Base-by-base conservation (phyloP, 2,329 filamentous ascomycete species). In the Colletotrichum sp. region DNA sequence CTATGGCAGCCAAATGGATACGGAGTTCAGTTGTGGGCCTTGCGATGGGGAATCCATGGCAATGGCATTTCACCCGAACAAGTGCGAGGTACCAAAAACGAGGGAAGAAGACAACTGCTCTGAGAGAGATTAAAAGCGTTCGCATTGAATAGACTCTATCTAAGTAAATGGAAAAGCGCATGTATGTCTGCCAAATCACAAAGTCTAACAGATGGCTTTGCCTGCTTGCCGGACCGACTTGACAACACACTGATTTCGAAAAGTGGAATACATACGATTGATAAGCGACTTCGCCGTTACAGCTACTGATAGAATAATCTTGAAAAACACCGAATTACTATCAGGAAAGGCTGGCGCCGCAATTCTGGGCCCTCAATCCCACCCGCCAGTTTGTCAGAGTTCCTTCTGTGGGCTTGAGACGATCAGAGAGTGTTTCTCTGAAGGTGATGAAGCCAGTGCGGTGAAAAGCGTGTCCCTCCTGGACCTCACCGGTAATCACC, bases 51-150 rank as follows among this genome's bases (percentile, higher is more conserved):
- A 32, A 32, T 3, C 5, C 32, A 32, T 32, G 12, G 32, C 32
- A 13, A 6, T 32, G 32, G 32, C 32, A 32, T 5, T 13, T 34
- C 32, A 1, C 32, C 6, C 6, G 34, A 36, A 36, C 0, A 36
- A 36, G 34, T 36, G 34, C 34, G 2, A 36, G 0, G 34, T 5
- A 36, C 0, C 34, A 36, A 36, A 36, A 36, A 0, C 0, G 34
- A 16, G 7, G 34, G 34, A 36, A 0, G 1, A 0, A 0, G 34
- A 36, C 0, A 1, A 0, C 15, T 36, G 15, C 0, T 1, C 15
- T 36, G 15, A 36, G 34, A 36, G 15, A 16, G 34, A 36, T 36
- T 7, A 2, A 4, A 2, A 36, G 13, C 3, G 34, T 15, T 36
- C 13, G 34, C 6, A 34, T 6, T 34, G 12, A 12, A 32, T 12